These are phyloP conservation scores for Capsella bursapastoris DNA, from an alignment of 345 rosid genomes.

Conservation along the genomic window DNA sequence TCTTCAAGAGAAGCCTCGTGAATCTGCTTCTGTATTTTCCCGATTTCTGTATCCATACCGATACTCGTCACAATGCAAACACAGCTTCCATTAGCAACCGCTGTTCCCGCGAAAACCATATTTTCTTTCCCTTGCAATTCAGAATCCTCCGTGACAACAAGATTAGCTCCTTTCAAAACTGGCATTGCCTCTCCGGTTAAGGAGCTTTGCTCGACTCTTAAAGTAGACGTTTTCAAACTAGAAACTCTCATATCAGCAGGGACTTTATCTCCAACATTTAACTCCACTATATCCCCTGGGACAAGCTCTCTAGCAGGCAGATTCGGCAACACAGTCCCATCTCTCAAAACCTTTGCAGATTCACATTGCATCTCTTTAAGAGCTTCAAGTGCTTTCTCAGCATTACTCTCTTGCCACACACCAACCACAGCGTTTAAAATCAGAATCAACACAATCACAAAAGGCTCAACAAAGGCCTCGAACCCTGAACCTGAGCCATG, in stretches of 20 bases:
- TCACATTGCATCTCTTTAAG: slow-evolving; percentile 94
- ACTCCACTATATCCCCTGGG: slow-evolving; percentile 86
- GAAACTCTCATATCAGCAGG: slow-evolving; percentile 93
- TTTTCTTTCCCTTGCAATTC: slow-evolving; percentile 91
- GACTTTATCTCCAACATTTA: slow-evolving; percentile 82
- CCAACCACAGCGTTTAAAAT: slow-evolving; percentile 85
- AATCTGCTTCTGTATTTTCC: slow-evolving; percentile 87
- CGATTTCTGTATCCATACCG: slow-evolving; percentile 92
- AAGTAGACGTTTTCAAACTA: slow-evolving; percentile 69
- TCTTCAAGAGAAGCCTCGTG: slow-evolving; percentile 87
- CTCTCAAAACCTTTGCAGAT: slow-evolving; percentile 74
- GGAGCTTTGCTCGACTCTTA: slow-evolving; percentile 89
- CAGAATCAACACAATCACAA: slow-evolving; percentile 81
- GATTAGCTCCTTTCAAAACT: slow-evolving; percentile 67
- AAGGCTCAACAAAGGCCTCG: slow-evolving; percentile 84
- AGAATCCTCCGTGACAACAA: slow-evolving; percentile 61
- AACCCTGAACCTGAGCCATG: slow-evolving; percentile 54
- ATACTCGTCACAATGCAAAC: slow-evolving; percentile 66
- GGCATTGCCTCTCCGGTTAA: slow-evolving; percentile 96
- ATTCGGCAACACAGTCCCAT: slow-evolving; percentile 62
- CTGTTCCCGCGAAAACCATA: slow-evolving; percentile 86
- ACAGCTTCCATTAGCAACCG: slow-evolving; percentile 85
- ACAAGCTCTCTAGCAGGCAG: slow-evolving; percentile 91
- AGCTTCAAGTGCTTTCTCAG: slow-evolving; percentile 93
- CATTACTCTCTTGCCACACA: slow-evolving; percentile 95